Evolutionary conservation across 306 rosid species (phyloP).

Genomic region (Gleditsia sinensis): DNA sequence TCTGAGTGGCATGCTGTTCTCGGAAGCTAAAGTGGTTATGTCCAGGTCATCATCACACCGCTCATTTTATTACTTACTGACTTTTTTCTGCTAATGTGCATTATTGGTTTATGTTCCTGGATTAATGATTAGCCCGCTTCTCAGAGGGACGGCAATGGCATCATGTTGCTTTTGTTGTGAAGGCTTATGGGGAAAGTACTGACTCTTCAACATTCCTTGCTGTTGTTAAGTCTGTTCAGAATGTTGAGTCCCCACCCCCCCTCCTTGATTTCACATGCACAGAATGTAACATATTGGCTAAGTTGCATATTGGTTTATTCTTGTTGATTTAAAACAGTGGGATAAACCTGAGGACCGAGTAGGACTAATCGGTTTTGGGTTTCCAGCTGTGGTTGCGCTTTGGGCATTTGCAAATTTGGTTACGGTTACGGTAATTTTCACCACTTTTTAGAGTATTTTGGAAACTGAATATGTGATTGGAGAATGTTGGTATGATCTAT

Average conservation of each 20-base stretch:
- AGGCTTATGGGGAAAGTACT: conserved; percentile 64
- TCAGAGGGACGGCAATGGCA: conserved; percentile 55
- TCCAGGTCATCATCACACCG: background rate
- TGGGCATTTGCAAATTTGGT: conserved; percentile 74
- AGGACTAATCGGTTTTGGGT: conserved; percentile 77
- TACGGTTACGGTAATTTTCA: conserved; percentile 55
- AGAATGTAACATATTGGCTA: background rate
- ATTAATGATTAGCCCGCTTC: conserved; percentile 22
- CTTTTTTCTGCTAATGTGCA: background rate
- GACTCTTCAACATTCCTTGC: conserved; percentile 71
- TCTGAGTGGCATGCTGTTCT: conserved; percentile 6
- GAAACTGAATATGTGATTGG: background rate
- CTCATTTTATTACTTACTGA: conserved; percentile 17
- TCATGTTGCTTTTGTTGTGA: conserved; percentile 45
- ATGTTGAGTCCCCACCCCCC: conserved; percentile 42
- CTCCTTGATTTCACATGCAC: conserved; percentile 15
- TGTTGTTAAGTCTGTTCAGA: conserved; percentile 68
- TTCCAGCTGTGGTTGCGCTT: conserved; percentile 66
- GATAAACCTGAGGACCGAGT: conserved; percentile 70
- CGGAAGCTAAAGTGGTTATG: background rate
- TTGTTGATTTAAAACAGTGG: conserved; percentile 61
- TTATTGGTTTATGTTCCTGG: background rate
- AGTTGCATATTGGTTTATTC: conserved; percentile 12
- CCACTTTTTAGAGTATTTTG: background rate
- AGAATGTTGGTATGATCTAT: background rate